Percentiles rank a stretch among this genome's conserved stretches.
Conservation (phyloP, 176 grass and related monocot species). For the Musa itinerans region DNA sequence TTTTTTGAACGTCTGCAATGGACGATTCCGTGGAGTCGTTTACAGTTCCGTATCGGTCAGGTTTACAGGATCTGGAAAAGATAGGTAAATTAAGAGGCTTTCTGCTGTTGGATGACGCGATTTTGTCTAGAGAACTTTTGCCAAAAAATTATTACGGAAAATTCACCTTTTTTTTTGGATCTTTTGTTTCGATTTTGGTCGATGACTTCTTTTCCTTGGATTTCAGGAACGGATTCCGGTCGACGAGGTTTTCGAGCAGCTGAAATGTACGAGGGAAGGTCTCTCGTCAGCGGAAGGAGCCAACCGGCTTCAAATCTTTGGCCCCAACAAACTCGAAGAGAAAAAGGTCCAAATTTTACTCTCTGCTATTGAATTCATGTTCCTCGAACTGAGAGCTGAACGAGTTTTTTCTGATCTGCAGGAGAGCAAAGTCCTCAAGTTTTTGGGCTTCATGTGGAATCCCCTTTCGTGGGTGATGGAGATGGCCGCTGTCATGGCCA, state of each 20-base stretch:
- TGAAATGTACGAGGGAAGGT: constrained; percentile 49
- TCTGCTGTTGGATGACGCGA: not conserved
- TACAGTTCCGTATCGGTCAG: not conserved
- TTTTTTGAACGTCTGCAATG: too few species aligned
- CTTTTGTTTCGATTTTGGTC: not conserved
- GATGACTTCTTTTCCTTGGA: not conserved
- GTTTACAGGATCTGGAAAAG: not conserved
- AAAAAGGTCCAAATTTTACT: constrained; percentile 24
- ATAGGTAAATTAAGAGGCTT: not conserved
- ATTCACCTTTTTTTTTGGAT: not conserved
- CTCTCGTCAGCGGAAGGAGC: constrained; percentile 32
- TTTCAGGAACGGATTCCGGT: constrained; percentile 48
- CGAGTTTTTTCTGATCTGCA: constrained; percentile 5
- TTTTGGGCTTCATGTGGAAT: constrained; percentile 75
- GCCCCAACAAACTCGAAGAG: constrained; percentile 63
- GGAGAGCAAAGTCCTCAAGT: constrained; percentile 77
- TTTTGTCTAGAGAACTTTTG: not conserved
- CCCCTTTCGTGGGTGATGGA: constrained; percentile 80
- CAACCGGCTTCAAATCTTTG: constrained; percentile 36
- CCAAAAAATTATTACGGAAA: not conserved
- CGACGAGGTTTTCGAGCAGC: constrained; percentile 43
- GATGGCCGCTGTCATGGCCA: constrained; percentile 56
- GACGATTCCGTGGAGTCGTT: not conserved
- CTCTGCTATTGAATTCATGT: not conserved
- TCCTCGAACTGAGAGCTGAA: not conserved